phyloP scores from a whole-genome alignment of 768 basidiomycete species.

The Lactifluus pinguis region DNA sequence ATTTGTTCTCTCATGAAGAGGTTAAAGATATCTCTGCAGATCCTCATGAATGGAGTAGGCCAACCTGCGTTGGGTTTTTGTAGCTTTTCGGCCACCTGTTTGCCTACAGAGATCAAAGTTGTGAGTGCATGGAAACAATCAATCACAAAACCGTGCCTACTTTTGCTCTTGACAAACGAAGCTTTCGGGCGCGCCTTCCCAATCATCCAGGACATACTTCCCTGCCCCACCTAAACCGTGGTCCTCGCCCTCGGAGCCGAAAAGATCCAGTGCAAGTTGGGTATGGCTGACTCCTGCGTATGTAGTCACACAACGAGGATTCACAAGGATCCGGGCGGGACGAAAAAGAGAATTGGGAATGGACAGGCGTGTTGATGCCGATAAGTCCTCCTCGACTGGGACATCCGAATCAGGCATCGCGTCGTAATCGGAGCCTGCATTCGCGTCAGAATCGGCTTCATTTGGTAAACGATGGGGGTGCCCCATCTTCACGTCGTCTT shows the following conservation, averaged over 20 bases:
- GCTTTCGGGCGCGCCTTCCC: constrained; percentile 94
- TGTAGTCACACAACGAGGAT: constrained; percentile 94
- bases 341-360: constrained; percentile 86
- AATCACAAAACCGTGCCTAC: constrained; percentile 30
- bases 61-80: constrained; percentile 79
- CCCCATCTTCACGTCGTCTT: constrained; percentile 24
- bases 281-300: constrained; percentile 97
- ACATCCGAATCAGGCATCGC: constrained; percentile 66
- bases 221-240: constrained; percentile 36
- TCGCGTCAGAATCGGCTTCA: constrained; percentile 56
- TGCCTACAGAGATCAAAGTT: constrained; percentile 35
- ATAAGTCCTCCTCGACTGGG: constrained; percentile 23
- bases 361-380: constrained; percentile 31
- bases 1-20: no score
- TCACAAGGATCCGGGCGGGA: constrained; percentile 87
- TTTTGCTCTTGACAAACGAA: constrained; percentile 97
- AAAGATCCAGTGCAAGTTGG: constrained; percentile 89
- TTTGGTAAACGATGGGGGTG: constrained; percentile 23
- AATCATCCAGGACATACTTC: constrained; percentile 86
- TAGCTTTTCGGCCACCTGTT: constrained; percentile 82
- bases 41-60: constrained; percentile 80
- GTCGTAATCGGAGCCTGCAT: constrained; percentile 82
- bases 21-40: constrained; percentile 26
- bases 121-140: not conserved
- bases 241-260: constrained; percentile 69